Evolutionary conservation across 1,284 basidiomycete species (phyloP).

Genomic region (Xerocomus amazonicus): DNA sequence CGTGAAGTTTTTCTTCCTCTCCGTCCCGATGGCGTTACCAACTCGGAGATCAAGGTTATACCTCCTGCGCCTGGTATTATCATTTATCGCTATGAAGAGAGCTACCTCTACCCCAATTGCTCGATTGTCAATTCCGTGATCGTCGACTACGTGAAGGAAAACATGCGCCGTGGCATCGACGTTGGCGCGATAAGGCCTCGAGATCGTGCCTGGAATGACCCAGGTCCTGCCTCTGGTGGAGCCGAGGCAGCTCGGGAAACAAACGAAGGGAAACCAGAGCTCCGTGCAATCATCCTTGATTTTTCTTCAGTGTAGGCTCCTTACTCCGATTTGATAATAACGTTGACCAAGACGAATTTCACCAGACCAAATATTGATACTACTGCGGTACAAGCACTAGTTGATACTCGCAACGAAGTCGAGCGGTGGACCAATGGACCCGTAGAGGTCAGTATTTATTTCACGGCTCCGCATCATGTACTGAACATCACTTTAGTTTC

Average conservation of each 20-base stretch:
- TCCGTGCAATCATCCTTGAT: slow-evolving; percentile 89
- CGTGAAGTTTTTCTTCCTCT: slow-evolving; percentile 89
- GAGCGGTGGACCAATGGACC: slow-evolving; percentile 83
- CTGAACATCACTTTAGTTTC: slow-evolving; percentile 52
- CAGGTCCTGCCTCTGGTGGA: slow-evolving; percentile 60
- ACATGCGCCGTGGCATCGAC: slow-evolving; percentile 77
- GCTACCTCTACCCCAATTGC: slow-evolving; percentile 91
- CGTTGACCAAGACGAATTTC: slow-evolving; percentile 2
- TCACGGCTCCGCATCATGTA: background rate
- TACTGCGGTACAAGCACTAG: slow-evolving; percentile 87
- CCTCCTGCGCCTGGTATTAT: slow-evolving; percentile 85
- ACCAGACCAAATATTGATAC: slow-evolving; percentile 74
- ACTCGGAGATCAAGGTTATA: slow-evolving; percentile 70
- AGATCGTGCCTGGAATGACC: slow-evolving; percentile 96
- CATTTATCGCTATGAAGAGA: slow-evolving; percentile 93
- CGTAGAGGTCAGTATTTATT: slow-evolving; percentile 58
- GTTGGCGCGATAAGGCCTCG: slow-evolving; percentile 56
- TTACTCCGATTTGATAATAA: background rate
- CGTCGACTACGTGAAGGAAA: slow-evolving; percentile 77
- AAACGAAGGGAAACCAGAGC: slow-evolving; percentile 61
- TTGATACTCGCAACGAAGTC: slow-evolving; percentile 84
- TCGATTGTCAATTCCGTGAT: slow-evolving; percentile 75
- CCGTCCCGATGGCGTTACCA: slow-evolving; percentile 56
- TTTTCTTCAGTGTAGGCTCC: slow-evolving; percentile 77
- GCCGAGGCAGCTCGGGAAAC: slow-evolving; percentile 45